Evolutionary conservation across 768 basidiomycete species (phyloP).

Genomic region (Lactarius hatsudake): DNA sequence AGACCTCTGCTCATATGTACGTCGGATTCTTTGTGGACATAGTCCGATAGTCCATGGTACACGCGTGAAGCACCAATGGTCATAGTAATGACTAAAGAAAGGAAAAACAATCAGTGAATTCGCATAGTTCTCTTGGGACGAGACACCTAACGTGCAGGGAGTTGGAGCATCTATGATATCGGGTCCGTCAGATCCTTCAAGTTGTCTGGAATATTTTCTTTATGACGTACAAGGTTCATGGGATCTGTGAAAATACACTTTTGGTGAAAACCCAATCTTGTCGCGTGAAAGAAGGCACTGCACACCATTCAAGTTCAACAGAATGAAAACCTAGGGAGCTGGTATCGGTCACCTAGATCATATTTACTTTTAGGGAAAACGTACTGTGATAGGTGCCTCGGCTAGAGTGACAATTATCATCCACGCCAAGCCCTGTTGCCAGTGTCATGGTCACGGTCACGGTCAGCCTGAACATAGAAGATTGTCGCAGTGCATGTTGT

Average conservation of each 20-base stretch:
- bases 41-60: background rate
- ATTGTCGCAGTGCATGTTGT: background rate
- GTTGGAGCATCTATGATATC: constrained; percentile 2
- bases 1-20: background rate
- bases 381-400: constrained; percentile 1
- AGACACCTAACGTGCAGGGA: constrained; percentile 1
- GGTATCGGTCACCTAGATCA: background rate
- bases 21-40: background rate
- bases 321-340: background rate
- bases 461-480: background rate
- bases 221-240: constrained; percentile 9
- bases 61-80: constrained; percentile 3
- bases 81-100: no score
- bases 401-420: constrained; percentile 1
- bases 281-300: background rate
- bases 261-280: background rate
- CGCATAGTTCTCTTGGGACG: background rate
- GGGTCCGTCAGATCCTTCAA: background rate
- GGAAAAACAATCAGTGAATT: background rate
- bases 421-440: constrained; percentile 6
- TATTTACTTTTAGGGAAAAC: background rate
- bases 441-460: background rate
- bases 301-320: constrained; percentile 9
- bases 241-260: background rate
- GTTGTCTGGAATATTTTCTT: background rate